phyloP scores from a whole-genome alignment of 2,329 filamentous ascomycete species.

The Trematosphaeria pertusa region DNA sequence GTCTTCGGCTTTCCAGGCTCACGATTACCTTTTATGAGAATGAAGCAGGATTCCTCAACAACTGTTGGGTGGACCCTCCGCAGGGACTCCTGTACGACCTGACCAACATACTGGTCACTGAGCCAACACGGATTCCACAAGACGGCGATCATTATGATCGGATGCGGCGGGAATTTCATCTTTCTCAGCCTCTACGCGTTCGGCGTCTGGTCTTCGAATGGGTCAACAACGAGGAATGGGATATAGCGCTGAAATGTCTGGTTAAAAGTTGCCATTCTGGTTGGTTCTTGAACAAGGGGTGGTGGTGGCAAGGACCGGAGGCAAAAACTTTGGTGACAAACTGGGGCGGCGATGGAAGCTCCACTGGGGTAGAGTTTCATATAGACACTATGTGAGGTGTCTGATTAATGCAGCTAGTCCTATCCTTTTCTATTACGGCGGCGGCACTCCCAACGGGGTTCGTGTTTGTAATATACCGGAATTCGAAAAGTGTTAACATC shows the following conservation, averaged over 20 bases:
- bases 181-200: background rate
- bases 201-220: conserved; percentile 8
- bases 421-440: no score
- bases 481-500: no score
- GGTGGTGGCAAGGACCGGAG: conserved; percentile 3
- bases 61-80: background rate
- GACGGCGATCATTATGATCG: background rate
- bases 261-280: conserved; percentile 4
- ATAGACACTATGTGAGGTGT: no score
- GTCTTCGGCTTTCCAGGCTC: conserved; percentile 6
- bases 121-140: background rate
- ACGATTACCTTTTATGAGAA: conserved; percentile 8
- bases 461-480: no score
- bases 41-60: background rate
- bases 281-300: conserved; percentile 8
- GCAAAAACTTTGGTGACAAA: conserved; percentile 6
- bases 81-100: conserved; percentile 9
- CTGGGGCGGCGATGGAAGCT: conserved; percentile 7
- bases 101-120: background rate
- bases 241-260: background rate
- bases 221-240: background rate
- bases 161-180: background rate
- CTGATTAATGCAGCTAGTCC: no score
- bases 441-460: no score
- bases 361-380: conserved; percentile 8